Evolutionary conservation across 371 early-diverging fungal genomes (phyloP), one percentile per base, ranked within the genome.

Genomic region (Haplosporangium sp.): DNA sequence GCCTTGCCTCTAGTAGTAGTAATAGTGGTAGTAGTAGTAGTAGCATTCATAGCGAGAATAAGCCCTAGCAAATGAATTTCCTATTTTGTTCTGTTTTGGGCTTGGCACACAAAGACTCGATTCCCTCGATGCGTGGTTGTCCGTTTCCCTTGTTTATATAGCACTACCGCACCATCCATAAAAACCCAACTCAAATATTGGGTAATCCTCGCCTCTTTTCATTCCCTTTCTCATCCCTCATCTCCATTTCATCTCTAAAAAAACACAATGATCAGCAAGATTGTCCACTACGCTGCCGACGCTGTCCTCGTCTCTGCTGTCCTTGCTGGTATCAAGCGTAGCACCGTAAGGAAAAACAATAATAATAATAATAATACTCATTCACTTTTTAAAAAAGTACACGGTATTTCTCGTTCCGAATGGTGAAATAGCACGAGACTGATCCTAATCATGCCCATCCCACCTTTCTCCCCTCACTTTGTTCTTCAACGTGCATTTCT

Each of bases 251-350:
- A 37, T 23, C 55, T 69, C 58, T 36, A 63, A 47, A 29, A 29
- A 51, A 21, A 61, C 40, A 62, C 59, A 29, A 60, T 90, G 88
- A 81, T 89, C 69, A 84, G 89, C 48, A 86, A 83, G 48, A 36
- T 91, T 41, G 74, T 92, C 54, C 94, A 93, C 76, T 82, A 86
- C 60, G 83, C 92, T 14, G 85, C 89, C 38, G 94, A 94, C 79
- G 89, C 92, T 36, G 85, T 90, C 43, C 85, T 94, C 18, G 82
- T 94, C 45, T 92, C 94, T 16, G 86, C 93, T 16, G 88, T 87
- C 14, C 85, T 94, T 58, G 94, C 94, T 9, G 93, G 94, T 11
- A 89, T 93, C 59, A 91, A 88, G 64, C 85, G 92, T 66, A 88
- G 90, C 64, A 85, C 93, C 1, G 94, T 93, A 21, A 59, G 73